Conservation (phyloP, 192 early-diverging fungal species). For the Gigaspora rosea region DNA sequence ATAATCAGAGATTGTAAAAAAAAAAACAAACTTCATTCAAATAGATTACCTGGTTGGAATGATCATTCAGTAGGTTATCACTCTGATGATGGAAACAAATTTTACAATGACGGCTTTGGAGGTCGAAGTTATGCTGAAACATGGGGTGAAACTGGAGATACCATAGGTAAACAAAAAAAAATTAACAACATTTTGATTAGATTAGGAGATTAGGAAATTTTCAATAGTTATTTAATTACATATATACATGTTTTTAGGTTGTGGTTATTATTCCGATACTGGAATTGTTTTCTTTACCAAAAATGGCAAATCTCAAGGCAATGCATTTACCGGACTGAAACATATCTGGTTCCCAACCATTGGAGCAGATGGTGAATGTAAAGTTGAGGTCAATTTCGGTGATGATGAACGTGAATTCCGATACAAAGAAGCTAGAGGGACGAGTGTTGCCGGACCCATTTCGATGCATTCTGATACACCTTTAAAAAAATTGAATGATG, state of each 20-base stretch:
- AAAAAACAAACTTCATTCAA: neutral
- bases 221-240: too few species aligned
- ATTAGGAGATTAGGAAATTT: too few species aligned
- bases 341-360: slow-evolving; percentile 48
- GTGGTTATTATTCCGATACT: slow-evolving; percentile 52
- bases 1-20: neutral
- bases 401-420: slow-evolving; percentile 25
- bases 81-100: slow-evolving; percentile 43
- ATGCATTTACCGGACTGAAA: slow-evolving; percentile 39
- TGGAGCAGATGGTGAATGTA: slow-evolving; percentile 48
- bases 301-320: slow-evolving; percentile 47
- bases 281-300: slow-evolving; percentile 54
- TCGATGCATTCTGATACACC: too few species aligned
- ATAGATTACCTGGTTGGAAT: slow-evolving; percentile 46
- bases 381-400: slow-evolving; percentile 49
- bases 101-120: slow-evolving; percentile 40
- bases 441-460: neutral
- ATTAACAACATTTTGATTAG: too few species aligned
- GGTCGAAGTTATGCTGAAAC: slow-evolving; percentile 38
- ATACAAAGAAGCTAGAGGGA: slow-evolving; percentile 6
- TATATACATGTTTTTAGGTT: slow-evolving; percentile 27
- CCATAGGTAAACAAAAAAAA: slow-evolving; percentile 30
- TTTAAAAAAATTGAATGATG: too few species aligned
- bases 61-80: slow-evolving; percentile 51
- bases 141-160: slow-evolving; percentile 46